Percentiles rank a stretch among this genome's conserved stretches.
Conservation (phyloP, 192 early-diverging fungal species). For the Mortierella antarctica region DNA sequence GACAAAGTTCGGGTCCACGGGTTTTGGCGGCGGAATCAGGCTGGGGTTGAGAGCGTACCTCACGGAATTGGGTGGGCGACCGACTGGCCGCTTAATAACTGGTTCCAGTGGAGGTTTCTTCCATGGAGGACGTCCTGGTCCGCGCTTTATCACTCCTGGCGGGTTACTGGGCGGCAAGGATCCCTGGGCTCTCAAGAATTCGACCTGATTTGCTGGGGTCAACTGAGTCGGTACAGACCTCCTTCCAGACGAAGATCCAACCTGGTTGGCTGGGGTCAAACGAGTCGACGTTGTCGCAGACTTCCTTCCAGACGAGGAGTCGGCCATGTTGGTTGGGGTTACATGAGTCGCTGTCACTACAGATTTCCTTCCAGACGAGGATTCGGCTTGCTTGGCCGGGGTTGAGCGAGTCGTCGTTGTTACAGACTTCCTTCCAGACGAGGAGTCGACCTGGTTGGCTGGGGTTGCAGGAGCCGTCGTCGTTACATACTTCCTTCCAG, state of each 20-base stretch:
- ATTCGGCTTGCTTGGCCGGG: no score
- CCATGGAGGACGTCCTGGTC: slow-evolving; percentile 19
- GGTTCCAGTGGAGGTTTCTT: not conserved
- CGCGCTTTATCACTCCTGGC: not conserved
- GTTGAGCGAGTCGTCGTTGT: no score
- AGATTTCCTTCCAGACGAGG: not conserved
- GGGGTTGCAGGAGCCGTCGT: no score
- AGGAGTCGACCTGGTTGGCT: no score
- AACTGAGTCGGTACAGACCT: no score
- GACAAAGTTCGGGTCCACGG: not conserved
- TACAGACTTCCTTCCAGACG: no score
- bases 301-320: not conserved
- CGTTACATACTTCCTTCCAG: no score
- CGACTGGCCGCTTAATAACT: slow-evolving; percentile 16
- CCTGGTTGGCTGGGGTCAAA: no score
- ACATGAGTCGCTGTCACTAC: not conserved
- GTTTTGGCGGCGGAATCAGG: slow-evolving; percentile 1
- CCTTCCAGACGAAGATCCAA: not conserved
- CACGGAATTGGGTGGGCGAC: slow-evolving; percentile 13
- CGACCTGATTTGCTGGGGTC: no score
- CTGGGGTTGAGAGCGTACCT: slow-evolving; percentile 8
- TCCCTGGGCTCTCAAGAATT: no score
- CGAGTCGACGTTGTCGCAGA: not conserved
- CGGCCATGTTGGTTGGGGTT: no score
- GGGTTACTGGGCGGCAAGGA: not conserved